A percentile compares a stretch with the other conserved stretches of the same genome.
Evolutionary conservation across 164 flowering plant genomes (phyloP).

Genomic region (Vitis amurensis): DNA sequence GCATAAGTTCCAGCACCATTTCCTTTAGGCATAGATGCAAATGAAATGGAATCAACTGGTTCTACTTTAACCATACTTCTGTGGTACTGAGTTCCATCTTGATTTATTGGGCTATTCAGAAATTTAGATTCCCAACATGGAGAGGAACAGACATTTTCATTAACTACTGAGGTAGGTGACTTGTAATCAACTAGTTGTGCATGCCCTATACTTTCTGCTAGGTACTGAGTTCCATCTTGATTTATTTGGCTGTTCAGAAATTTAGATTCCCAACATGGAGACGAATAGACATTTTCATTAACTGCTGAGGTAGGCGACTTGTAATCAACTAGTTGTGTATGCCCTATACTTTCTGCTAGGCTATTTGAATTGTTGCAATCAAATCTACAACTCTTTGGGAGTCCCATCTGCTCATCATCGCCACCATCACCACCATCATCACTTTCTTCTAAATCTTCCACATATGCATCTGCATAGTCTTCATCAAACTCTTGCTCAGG

Average conservation of each 20-base stretch:
- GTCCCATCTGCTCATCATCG: constrained; percentile 2
- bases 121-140: constrained; percentile 7
- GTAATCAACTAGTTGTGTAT: constrained; percentile 21
- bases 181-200: constrained; percentile 14
- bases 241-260: constrained; percentile 7
- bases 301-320: constrained; percentile 1
- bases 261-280: constrained; percentile 11
- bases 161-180: constrained; percentile 2
- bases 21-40: too few species aligned
- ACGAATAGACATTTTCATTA: not conserved
- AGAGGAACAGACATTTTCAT: constrained; percentile 4
- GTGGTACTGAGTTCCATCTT: not conserved
- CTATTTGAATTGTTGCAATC: constrained; percentile 19
- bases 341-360: constrained; percentile 45
- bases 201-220: constrained; percentile 47
- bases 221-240: not conserved
- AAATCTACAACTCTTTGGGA: constrained; percentile 7
- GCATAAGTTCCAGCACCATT: not conserved
- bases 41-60: not conserved
- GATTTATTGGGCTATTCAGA: constrained; percentile 10
- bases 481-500: constrained; percentile 42
- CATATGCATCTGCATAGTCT: constrained; percentile 66
- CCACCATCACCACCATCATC: constrained; percentile 31
- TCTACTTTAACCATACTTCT: not conserved
- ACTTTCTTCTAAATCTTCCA: constrained; percentile 60